Evolutionary conservation across 306 rosid genomes (phyloP).

Genomic region (Cicer bijugum): DNA sequence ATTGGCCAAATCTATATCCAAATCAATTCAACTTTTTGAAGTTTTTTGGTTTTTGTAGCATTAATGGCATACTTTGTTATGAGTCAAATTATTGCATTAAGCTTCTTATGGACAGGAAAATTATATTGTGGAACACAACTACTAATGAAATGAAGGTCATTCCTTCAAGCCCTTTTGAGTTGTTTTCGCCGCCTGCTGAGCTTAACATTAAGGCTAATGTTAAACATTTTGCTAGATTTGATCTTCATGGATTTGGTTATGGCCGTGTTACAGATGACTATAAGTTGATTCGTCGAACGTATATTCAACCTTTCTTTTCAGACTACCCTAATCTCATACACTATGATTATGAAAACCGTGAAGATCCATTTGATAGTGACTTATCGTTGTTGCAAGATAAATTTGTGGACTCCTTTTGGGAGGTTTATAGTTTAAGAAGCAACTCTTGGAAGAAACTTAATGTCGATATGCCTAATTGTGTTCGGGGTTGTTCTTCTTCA

Average conservation of each 20-base stretch:
- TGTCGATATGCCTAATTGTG: background rate
- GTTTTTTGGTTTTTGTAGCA: background rate
- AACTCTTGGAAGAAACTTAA: background rate
- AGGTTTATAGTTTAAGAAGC: background rate
- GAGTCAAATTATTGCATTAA: no score
- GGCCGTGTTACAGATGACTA: background rate
- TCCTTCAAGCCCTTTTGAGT: background rate
- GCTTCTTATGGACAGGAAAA: background rate
- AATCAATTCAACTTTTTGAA: background rate
- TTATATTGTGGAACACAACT: background rate
- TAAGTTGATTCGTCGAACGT: background rate
- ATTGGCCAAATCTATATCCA: background rate
- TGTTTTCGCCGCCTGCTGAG: background rate
- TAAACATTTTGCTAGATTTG: background rate
- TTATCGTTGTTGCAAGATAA: background rate
- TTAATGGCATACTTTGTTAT: background rate
- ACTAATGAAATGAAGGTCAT: background rate
- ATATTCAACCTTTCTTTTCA: no score
- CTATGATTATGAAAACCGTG: no score
- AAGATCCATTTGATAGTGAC: background rate
- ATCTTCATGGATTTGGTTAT: slow-evolving; percentile 6
- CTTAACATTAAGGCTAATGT: background rate
- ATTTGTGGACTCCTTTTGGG: background rate
- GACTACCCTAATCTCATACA: no score
- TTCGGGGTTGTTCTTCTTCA: no score